A percentile compares a stretch with the other conserved stretches of the same genome.
Conservation (phyloP, 768 basidiomycete genomes). For the Pholiota conissans region DNA sequence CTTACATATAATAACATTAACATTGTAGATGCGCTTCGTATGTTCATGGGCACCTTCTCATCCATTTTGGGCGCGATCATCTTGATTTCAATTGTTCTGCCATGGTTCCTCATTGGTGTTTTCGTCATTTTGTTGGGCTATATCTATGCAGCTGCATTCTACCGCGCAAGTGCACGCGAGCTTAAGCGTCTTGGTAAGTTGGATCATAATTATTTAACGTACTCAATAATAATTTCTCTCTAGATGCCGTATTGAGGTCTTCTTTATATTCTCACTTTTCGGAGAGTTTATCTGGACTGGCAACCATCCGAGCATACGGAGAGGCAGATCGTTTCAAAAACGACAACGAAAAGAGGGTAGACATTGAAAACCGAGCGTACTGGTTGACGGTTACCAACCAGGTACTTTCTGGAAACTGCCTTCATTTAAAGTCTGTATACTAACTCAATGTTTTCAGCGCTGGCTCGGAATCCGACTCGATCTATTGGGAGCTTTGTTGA, state of each 20-base stretch:
- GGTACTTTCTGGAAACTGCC: constrained; percentile 27
- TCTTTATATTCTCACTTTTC: constrained; percentile 92
- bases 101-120: constrained; percentile 84
- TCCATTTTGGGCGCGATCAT: constrained; percentile 76
- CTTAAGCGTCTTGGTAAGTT: constrained; percentile 68
- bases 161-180: constrained; percentile 83
- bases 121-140: constrained; percentile 60
- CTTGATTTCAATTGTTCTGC: constrained; percentile 72
- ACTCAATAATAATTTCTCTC: not conserved
- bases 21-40: constrained; percentile 65
- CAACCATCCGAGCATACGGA: constrained; percentile 87
- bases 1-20: not conserved
- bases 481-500: constrained; percentile 70
- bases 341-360: constrained; percentile 75
- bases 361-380: constrained; percentile 89
- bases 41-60: constrained; percentile 63
- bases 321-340: constrained; percentile 72
- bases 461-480: constrained; percentile 94
- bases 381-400: constrained; percentile 87
- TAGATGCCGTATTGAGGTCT: constrained; percentile 83
- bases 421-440: constrained; percentile 25
- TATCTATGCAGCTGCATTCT: constrained; percentile 74
- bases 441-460: constrained; percentile 37
- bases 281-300: constrained; percentile 83
- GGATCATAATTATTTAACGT: not conserved